phyloP scores from a whole-genome alignment of 2,329 filamentous ascomycete genomes.

The Aureobasidium subglaciale region DNA sequence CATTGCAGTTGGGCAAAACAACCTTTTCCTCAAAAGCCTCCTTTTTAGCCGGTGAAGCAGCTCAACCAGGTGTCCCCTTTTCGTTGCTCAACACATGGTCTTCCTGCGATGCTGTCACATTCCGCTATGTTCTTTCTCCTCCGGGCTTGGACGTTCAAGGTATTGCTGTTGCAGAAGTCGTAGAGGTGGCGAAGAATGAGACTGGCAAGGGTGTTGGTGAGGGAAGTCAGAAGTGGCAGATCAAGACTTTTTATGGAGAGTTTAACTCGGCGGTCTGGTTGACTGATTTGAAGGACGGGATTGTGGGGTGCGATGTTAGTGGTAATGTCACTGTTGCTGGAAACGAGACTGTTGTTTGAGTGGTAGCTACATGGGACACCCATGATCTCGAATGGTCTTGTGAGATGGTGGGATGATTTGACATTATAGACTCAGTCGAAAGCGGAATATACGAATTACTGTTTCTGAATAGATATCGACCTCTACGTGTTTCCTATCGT shows the following conservation, averaged over 20 bases:
- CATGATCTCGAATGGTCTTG: too few species aligned
- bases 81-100: constrained; percentile 25
- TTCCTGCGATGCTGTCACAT: constrained; percentile 22
- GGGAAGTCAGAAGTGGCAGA: constrained; percentile 21
- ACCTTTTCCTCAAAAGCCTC: constrained; percentile 23
- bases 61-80: constrained; percentile 28
- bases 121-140: constrained; percentile 25
- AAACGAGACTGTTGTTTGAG: not conserved
- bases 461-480: too few species aligned
- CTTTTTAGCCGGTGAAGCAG: constrained; percentile 26
- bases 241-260: constrained; percentile 30
- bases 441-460: too few species aligned
- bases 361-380: too few species aligned
- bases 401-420: not conserved
- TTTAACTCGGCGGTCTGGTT: constrained; percentile 31
- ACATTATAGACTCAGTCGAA: too few species aligned
- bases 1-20: not conserved
- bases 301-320: not conserved
- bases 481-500: too few species aligned
- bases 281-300: not conserved
- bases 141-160: constrained; percentile 22
- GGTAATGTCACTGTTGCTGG: not conserved
- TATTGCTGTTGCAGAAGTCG: constrained; percentile 15
- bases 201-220: constrained; percentile 4
- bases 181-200: not conserved